Evolutionary conservation across 169 alveolate species (phyloP).

Genomic region (Plasmodium gonderi): DNA sequence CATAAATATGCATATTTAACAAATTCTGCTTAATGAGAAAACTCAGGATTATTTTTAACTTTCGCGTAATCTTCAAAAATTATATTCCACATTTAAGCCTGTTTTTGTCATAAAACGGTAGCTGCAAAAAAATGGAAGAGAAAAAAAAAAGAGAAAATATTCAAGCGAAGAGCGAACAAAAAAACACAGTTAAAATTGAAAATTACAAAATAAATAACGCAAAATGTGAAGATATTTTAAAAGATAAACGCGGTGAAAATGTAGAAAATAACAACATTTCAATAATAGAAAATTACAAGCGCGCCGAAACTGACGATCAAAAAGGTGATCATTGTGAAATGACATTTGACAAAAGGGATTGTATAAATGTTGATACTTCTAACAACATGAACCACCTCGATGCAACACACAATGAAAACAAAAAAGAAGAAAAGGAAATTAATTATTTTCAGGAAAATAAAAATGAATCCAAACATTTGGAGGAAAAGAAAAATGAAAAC

Average conservation of each 20-base stretch:
- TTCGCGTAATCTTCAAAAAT: neutral
- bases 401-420: neutral
- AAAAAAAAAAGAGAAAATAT: neutral
- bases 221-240: constrained; percentile 1
- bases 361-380: neutral
- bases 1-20: neutral
- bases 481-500: neutral
- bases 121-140: constrained; percentile 17
- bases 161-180: neutral
- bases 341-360: constrained; percentile 23
- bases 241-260: neutral
- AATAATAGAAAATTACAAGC: constrained; percentile 16
- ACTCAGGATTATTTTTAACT: neutral
- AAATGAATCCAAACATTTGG: neutral
- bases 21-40: constrained; percentile 3
- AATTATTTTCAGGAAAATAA: neutral
- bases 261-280: constrained; percentile 7
- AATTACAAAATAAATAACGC: constrained; percentile 33
- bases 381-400: neutral
- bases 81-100: neutral
- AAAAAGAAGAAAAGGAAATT: neutral
- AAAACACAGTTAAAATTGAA: constrained; percentile 8
- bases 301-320: neutral
- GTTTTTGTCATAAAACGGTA: neutral
- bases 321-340: neutral